Conservation (phyloP, 768 basidiomycete genomes). For the Leccinum sublutescens region DNA sequence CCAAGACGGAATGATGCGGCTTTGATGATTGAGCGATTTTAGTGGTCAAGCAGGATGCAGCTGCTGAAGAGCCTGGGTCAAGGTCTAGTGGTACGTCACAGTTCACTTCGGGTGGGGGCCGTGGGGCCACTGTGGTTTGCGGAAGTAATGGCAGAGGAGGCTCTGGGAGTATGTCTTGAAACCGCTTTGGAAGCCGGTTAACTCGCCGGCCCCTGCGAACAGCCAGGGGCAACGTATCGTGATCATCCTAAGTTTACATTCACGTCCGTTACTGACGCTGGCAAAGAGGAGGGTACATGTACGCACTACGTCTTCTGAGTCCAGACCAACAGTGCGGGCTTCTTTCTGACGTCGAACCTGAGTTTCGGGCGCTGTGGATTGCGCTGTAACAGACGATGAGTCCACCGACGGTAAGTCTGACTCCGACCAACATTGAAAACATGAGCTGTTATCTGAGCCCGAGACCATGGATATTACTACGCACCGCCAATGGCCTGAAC, state of each 20-base stretch:
- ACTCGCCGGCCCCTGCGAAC: no score
- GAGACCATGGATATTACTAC: background rate
- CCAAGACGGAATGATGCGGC: background rate
- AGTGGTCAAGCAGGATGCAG: background rate
- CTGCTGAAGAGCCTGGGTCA: background rate
- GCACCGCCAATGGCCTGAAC: background rate
- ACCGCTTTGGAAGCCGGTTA: no score
- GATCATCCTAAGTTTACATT: background rate
- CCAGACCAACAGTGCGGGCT: background rate
- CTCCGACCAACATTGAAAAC: background rate
- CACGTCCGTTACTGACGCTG: no score
- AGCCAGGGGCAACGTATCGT: background rate
- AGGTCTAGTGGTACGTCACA: no score
- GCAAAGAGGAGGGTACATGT: background rate
- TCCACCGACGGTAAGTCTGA: no score
- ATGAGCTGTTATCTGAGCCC: background rate
- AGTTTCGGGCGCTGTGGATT: background rate
- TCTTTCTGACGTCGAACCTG: background rate
- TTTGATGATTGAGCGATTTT: background rate
- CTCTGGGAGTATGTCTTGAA: no score
- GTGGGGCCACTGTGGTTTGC: no score
- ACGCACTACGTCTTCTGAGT: background rate
- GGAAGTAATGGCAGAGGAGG: no score
- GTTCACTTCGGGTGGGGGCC: no score
- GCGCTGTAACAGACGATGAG: no score